Conservation (phyloP, 225 moss, liverwort and hornwort species). For the Pseudoscleropodium purum region DNA sequence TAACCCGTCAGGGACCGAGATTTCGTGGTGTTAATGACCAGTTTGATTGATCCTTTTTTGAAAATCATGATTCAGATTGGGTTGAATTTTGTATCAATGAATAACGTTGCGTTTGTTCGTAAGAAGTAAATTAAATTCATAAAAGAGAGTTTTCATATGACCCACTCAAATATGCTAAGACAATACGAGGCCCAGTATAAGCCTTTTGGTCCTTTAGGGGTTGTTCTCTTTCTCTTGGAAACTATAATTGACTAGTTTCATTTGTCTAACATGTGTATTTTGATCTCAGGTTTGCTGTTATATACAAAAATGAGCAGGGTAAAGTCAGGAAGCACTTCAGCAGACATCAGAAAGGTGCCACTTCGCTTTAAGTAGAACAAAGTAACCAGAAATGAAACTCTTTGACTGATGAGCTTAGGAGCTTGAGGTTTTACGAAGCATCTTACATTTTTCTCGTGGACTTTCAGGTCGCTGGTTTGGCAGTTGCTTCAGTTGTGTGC, state of each 20-base stretch:
- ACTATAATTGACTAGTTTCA: background rate
- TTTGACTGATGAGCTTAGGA: background rate
- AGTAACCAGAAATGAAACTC: background rate
- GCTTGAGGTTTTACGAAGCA: background rate
- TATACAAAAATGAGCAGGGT: slow-evolving; percentile 85
- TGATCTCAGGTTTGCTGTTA: slow-evolving; percentile 45
- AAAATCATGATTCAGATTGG: background rate
- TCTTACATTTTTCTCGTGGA: background rate
- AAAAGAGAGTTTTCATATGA: background rate
- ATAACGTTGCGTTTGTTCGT: background rate
- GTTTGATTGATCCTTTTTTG: background rate
- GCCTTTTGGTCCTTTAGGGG: slow-evolving; percentile 6
- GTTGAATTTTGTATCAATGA: background rate
- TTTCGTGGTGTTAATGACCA: background rate
- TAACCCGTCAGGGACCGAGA: background rate
- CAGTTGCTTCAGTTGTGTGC: slow-evolving; percentile 77
- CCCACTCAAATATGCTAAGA: background rate
- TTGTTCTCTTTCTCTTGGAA: background rate
- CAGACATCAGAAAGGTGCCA: slow-evolving; percentile 65
- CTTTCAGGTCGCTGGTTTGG: slow-evolving; percentile 73
- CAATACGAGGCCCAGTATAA: background rate
- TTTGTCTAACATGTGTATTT: background rate
- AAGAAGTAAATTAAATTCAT: background rate
- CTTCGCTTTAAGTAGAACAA: background rate
- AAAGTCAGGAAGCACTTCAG: slow-evolving; percentile 63